phyloP scores from a whole-genome alignment of 192 early-diverging fungal genomes.

The Spizellomyces sp. region DNA sequence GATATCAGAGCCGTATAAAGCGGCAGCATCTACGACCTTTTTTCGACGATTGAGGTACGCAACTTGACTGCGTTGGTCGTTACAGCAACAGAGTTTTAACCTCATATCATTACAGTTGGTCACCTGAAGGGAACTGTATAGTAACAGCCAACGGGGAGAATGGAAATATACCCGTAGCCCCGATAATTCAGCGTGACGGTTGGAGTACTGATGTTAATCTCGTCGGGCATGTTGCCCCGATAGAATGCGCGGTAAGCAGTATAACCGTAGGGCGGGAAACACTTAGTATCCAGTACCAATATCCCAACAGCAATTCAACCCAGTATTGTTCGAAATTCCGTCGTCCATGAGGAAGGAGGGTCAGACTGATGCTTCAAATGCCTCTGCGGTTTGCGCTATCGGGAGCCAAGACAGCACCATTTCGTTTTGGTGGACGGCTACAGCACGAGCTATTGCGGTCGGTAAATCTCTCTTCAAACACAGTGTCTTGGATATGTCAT shows the following conservation, averaged over 20 bases:
- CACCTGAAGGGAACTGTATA: conserved; percentile 95
- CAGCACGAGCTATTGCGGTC: conserved; percentile 69
- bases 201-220: conserved; percentile 81
- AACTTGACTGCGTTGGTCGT: background rate
- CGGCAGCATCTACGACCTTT: conserved; percentile 85
- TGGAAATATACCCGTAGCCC: conserved; percentile 73
- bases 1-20: conserved; percentile 71
- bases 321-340: conserved; percentile 65
- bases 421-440: conserved; percentile 84
- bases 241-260: conserved; percentile 77
- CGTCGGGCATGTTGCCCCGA: conserved; percentile 84
- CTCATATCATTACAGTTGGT: conserved; percentile 68
- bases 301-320: conserved; percentile 67
- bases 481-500: conserved; percentile 85
- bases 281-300: background rate
- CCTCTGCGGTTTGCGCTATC: conserved; percentile 74
- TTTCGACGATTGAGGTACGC: conserved; percentile 80
- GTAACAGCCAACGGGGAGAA: conserved; percentile 88
- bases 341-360: conserved; percentile 26
- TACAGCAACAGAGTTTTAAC: background rate
- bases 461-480: conserved; percentile 77
- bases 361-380: conserved; percentile 24
- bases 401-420: conserved; percentile 89
- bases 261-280: background rate
- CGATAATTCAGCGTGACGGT: conserved; percentile 73